Evolutionary conservation across 768 basidiomycete genomes (phyloP).

Genomic region (Aureoboletus auriporus): DNA sequence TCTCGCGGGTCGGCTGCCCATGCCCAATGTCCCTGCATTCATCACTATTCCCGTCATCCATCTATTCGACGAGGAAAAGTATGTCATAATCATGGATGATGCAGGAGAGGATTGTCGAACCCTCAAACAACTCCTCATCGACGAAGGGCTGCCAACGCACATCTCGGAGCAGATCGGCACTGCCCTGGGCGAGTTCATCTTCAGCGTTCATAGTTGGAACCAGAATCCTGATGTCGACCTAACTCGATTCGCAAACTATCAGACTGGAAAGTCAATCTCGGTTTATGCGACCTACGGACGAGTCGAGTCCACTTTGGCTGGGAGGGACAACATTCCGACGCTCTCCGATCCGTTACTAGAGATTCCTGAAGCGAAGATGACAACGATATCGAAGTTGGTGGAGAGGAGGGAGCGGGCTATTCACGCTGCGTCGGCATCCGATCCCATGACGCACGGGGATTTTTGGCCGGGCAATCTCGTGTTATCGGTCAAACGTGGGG

Average conservation of each 20-base stretch:
- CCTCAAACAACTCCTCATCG: slow-evolving; percentile 40
- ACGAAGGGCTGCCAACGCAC: slow-evolving; percentile 26
- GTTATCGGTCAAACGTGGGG: slow-evolving; percentile 33
- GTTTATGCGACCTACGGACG: slow-evolving; percentile 42
- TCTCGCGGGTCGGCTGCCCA: slow-evolving; percentile 35
- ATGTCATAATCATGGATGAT: slow-evolving; percentile 63
- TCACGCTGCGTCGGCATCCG: slow-evolving; percentile 20
- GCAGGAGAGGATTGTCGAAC: slow-evolving; percentile 37
- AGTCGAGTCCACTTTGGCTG: slow-evolving; percentile 37
- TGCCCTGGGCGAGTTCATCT: slow-evolving; percentile 55
- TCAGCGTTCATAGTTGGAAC: slow-evolving; percentile 47
- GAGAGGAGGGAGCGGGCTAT: slow-evolving; percentile 30
- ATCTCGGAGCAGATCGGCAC: slow-evolving; percentile 44
- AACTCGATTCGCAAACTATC: slow-evolving; percentile 37
- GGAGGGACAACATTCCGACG: slow-evolving; percentile 28
- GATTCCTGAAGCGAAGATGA: slow-evolving; percentile 35
- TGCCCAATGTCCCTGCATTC: slow-evolving; percentile 28
- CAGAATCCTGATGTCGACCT: slow-evolving; percentile 26
- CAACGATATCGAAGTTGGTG: slow-evolving; percentile 31
- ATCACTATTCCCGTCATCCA: slow-evolving; percentile 49
- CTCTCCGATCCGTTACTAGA: slow-evolving; percentile 41
- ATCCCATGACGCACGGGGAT: slow-evolving; percentile 46
- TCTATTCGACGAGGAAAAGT: slow-evolving; percentile 43
- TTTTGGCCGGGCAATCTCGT: slow-evolving; percentile 73
- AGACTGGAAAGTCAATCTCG: slow-evolving; percentile 38